A percentile compares a stretch with the other conserved stretches of the same genome.
phyloP scores from a whole-genome alignment of 371 early-diverging fungal genomes.

The Smittium culicis region DNA sequence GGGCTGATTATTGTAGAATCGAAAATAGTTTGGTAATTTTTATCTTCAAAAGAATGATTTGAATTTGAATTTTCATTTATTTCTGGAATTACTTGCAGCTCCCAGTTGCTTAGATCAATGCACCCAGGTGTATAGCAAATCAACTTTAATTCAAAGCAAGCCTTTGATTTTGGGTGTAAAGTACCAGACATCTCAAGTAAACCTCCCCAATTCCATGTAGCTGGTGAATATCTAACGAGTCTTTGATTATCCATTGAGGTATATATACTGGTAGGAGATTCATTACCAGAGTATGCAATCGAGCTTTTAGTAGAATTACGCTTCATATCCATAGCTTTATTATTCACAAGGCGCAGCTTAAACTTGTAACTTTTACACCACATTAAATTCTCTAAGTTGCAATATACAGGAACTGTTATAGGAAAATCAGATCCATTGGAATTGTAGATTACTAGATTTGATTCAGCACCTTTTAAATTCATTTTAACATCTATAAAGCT shows the following conservation, averaged over 20 bases:
- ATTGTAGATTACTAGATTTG: background rate
- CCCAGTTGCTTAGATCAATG: constrained; percentile 3
- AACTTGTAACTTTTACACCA: background rate
- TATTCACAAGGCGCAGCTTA: too few species aligned
- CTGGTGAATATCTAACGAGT: background rate
- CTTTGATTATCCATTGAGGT: background rate
- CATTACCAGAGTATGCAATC: too few species aligned
- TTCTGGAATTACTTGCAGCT: background rate
- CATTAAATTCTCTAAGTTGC: background rate
- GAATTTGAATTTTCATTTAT: too few species aligned
- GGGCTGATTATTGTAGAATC: too few species aligned
- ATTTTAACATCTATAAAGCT: background rate
- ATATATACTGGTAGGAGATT: too few species aligned
- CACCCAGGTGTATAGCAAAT: background rate
- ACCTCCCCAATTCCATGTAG: background rate
- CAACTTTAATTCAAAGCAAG: background rate
- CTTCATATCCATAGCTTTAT: too few species aligned
- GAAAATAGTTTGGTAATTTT: too few species aligned
- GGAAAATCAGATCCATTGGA: background rate
- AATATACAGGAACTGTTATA: background rate
- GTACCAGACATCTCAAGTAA: background rate
- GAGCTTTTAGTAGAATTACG: too few species aligned
- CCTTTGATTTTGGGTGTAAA: background rate
- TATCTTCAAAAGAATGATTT: too few species aligned
- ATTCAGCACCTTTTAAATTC: background rate